Base-by-base conservation (phyloP, 306 rosid species). In the Datisca glomerata region DNA sequence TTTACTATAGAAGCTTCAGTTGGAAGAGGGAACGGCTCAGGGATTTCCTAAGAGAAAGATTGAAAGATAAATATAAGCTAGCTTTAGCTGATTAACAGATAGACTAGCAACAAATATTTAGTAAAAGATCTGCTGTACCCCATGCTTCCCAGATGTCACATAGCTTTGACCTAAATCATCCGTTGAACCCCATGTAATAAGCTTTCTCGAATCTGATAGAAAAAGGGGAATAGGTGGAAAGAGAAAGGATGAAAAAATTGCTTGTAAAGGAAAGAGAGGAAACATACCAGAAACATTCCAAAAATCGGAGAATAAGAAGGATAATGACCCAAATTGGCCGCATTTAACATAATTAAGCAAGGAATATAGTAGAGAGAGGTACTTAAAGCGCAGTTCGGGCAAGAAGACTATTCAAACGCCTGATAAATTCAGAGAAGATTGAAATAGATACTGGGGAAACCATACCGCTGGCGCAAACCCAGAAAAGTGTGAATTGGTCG, bases 111-210 rank as follows among this genome's bases (percentile, higher is more conserved):
- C n/a, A n/a, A n/a, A n/a, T n/a, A n/a, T n/a, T n/a, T n/a, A n/a
- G n/a, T n/a, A n/a, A n/a, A n/a, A n/a, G n/a, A n/a, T n/a, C n/a
- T n/a, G n/a, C n/a, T n/a, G 57, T 82, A 86, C 96, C 94, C 94
- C 94, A 15, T 86, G 96, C 62, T 82, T 86, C 59, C 96, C 96
- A 31, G 94, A 82, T 13, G 96, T 76, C 49, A 86, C 75, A 66
- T 86, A 86, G 75, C 94, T 86, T 69, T 86, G 96, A 28, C 96
- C 96, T 46, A 86, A 61, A 74, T 86, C 96, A 75, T 82, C 94
- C 9, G 96, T 79, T 38, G 96, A 79, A 27, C 96, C 96, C 96
- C 94, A 86, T 41, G 96, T 86, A 42, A 82, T 86, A 55, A 81
- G 93, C 64, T 86, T 86, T 57, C 94, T 93, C 53, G 66, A 58